phyloP scores from a whole-genome alignment of 1,139 yeast genomes.

The Blastobotrys elegans region DNA sequence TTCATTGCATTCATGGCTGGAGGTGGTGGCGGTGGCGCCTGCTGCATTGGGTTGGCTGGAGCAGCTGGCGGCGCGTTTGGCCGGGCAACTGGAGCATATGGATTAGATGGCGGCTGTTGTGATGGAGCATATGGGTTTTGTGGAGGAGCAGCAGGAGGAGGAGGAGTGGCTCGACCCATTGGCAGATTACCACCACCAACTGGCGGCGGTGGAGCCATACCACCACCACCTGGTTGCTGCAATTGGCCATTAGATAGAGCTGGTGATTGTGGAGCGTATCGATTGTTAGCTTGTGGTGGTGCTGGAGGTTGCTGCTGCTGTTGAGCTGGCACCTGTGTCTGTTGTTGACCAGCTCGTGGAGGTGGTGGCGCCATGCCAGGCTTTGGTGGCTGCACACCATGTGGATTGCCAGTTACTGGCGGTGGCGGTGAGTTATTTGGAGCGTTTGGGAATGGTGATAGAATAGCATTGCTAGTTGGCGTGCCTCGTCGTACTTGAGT shows the following conservation, averaged over 20 bases:
- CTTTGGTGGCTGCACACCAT: constrained; percentile 13
- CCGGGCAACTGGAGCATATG: constrained; percentile 29
- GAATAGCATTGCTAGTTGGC: constrained; percentile 40
- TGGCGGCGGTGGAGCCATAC: constrained; percentile 13
- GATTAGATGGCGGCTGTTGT: constrained; percentile 25
- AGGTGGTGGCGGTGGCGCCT: constrained; percentile 27
- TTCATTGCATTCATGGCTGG: constrained; percentile 20
- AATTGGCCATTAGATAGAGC: constrained; percentile 17
- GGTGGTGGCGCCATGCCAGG: constrained; percentile 24
- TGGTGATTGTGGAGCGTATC: constrained; percentile 35
- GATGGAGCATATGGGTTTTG: constrained; percentile 8
- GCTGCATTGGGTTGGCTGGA: constrained; percentile 20
- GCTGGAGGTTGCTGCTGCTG: constrained; percentile 19
- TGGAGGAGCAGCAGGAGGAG: constrained; percentile 21
- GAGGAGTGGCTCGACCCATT: constrained; percentile 20
- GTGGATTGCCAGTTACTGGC: constrained; percentile 15
- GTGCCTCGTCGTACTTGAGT: constrained; percentile 44
- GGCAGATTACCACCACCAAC: constrained; percentile 16
- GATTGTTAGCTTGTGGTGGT: constrained; percentile 30
- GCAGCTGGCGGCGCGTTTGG: constrained; percentile 14
- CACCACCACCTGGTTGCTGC: constrained; percentile 5
- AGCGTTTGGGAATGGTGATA: constrained; percentile 31
- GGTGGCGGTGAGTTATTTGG: constrained; percentile 25
- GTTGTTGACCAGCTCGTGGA: constrained; percentile 19
- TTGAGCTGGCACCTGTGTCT: constrained; percentile 11